Evolutionary conservation across 768 basidiomycete species (phyloP), one percentile per base, ranked within the genome.

Genomic region (Xerocomus brunneocitrinus): DNA sequence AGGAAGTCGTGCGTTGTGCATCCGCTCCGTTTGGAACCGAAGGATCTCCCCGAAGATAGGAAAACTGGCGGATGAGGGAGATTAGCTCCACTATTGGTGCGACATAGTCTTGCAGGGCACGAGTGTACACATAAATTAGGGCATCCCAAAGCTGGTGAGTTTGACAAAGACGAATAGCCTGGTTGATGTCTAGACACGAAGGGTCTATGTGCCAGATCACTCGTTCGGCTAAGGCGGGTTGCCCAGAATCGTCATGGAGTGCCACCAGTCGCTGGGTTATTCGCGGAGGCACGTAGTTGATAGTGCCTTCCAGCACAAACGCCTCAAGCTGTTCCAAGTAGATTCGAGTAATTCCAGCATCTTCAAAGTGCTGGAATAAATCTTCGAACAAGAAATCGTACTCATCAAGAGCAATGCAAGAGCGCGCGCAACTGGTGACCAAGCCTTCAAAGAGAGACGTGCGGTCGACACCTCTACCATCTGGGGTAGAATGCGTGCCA

Each of bases 171-270:
- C 70, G 78, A 58, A 98, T 88, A 5, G 88, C 87, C 71, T 98
- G 95, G 63, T 98, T 90, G 71, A 98, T 85, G 64, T 99, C 97
- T 54, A 99, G 73, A 60, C 86, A 91, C 2, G 81, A 73, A 1
- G 95, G 93, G 60, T 97, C 91, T 58, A 98, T 91, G 65, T 95
- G 91, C 93, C 94, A 98, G 50, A 99, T 95, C 52, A 98, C 76
- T 30, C 83, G 81, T 68, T 99, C 95, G 1, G 88, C 90, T 3
- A 83, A 75, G 46, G 90, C 88, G 8, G 86, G 83, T 34, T 84
- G 80, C 12, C 75, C 76, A 41, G 83, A 78, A 31, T 83, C 81
- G 43, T 87, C 89, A 61, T 97, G 90, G 40, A 90, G 71, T 1
- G 81, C 79, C 47, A 98, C 79, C 25, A 99, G 73, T 50, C 82